Percentiles rank a stretch among this genome's conserved stretches.
These are phyloP conservation scores for Colletotrichum salicis DNA, from an alignment of 2,329 filamentous ascomycete species.

Conservation along the genomic window DNA sequence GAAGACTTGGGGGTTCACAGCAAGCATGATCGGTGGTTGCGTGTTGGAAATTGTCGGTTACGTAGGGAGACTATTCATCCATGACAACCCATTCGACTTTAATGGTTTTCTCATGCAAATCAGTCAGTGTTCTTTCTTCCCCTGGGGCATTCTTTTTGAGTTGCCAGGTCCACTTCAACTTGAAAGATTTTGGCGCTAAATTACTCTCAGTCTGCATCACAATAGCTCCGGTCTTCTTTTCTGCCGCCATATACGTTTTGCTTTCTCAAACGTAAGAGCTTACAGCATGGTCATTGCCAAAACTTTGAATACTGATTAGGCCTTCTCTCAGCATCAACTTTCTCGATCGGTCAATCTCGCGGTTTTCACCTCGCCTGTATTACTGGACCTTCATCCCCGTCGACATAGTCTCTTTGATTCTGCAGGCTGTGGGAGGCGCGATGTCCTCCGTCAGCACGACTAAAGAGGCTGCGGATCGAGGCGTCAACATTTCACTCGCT, in stretches of 20 bases:
- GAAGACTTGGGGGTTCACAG: conserved; percentile 56
- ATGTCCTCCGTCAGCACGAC: conserved; percentile 52
- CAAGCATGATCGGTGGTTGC: conserved; percentile 64
- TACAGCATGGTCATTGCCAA: too few species aligned
- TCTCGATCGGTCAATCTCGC: conserved; percentile 40
- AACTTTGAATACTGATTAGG: not conserved
- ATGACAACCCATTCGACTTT: conserved; percentile 67
- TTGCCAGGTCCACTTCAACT: not conserved
- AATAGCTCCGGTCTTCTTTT: conserved; percentile 43
- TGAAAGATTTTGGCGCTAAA: conserved; percentile 40
- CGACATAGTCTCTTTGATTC: conserved; percentile 61
- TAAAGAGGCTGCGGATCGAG: conserved; percentile 42
- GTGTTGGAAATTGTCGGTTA: conserved; percentile 72
- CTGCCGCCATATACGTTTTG: conserved; percentile 43
- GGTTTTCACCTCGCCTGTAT: conserved; percentile 44
- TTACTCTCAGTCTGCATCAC: conserved; percentile 44
- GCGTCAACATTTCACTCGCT: conserved; percentile 60
- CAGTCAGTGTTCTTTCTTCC: conserved; percentile 41
- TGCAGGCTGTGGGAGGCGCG: conserved; percentile 63
- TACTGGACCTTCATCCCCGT: conserved; percentile 56
- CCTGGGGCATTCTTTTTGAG: not conserved
- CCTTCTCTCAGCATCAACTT: conserved; percentile 40
- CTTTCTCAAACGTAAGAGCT: conserved; percentile 33
- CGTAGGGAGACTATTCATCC: conserved; percentile 64
- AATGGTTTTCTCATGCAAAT: conserved; percentile 72